Conservation (phyloP, 2,329 filamentous ascomycete genomes). For the Alternaria ethzedia region DNA sequence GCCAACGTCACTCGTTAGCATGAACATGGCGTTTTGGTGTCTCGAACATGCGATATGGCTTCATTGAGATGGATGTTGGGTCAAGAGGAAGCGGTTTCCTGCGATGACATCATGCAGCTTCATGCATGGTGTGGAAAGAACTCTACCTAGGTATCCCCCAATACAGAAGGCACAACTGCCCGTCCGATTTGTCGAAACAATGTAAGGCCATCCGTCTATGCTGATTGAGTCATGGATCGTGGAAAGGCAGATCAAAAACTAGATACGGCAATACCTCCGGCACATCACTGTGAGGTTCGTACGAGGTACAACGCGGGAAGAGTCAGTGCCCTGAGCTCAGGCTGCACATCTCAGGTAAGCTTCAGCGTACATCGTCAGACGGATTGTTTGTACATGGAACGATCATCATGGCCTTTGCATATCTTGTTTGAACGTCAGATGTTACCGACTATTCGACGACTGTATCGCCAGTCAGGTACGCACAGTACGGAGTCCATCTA, state of each 20-base stretch:
- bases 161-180: neutral
- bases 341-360: neutral
- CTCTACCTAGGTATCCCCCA: neutral
- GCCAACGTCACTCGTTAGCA: conserved; percentile 6
- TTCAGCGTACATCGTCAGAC: neutral
- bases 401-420: neutral
- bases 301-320: neutral
- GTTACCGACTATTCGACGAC: neutral
- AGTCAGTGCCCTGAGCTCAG: neutral
- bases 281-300: neutral
- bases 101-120: neutral
- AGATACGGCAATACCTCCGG: neutral
- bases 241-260: neutral
- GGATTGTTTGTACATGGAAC: neutral
- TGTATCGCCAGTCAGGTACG: neutral
- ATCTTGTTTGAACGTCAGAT: neutral
- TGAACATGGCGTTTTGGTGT: neutral
- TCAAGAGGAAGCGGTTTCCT: neutral
- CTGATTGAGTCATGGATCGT: neutral
- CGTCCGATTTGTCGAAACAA: neutral
- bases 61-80: no score
- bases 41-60: neutral
- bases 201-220: neutral
- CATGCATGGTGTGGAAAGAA: neutral
- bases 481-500: neutral